Base-by-base conservation (phyloP, 2,329 filamentous ascomycete species). In the Oidium heveae region DNA sequence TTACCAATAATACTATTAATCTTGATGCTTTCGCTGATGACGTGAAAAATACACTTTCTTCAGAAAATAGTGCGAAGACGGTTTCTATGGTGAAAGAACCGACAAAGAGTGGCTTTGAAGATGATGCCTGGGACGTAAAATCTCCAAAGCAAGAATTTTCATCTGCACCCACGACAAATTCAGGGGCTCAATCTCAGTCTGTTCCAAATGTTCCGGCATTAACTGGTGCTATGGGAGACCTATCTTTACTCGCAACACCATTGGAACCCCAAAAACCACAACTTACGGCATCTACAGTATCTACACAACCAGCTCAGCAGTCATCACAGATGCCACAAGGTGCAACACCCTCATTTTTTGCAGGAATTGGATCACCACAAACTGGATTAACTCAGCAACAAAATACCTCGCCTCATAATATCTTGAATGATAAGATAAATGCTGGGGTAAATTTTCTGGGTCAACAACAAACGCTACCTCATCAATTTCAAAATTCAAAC, bases 91-190 rank as follows among this genome's bases (percentile, higher is more conserved):
- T 12, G 16, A 70, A 74, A 39, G 72, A 75, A 56, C 70, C 70
- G 53, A 67, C 68, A 37, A 63, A 68, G 44, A 70, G 72, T 56
- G 86, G 86, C 2, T 96, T 96, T 63, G 91, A 98, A 53, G 91
- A 96, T 63, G 86, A 96, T 70, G 91, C 91, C 9, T 98, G 91
- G 91, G 86, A 93, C 63, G 82, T 94, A 52, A 95, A 95, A 69
- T 85, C 86, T 18, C 76, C 82, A 15, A 82, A 79, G 64, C 75
- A 80, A 53, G 59, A 63, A 59, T 58, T 67, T 53, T 55, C 66
- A 59, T 59, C 69, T 60, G 57, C 68, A 39, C 46, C 59, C 66
- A 56, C 58, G 43, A 54, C 68, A 36, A 61, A 69, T 49, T 64
- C 71, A 36, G 60, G 65, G 44, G 59, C 72, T 51, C 64, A 68